Evolutionary conservation across 345 rosid genomes (phyloP).

Genomic region (Populus tremula): DNA sequence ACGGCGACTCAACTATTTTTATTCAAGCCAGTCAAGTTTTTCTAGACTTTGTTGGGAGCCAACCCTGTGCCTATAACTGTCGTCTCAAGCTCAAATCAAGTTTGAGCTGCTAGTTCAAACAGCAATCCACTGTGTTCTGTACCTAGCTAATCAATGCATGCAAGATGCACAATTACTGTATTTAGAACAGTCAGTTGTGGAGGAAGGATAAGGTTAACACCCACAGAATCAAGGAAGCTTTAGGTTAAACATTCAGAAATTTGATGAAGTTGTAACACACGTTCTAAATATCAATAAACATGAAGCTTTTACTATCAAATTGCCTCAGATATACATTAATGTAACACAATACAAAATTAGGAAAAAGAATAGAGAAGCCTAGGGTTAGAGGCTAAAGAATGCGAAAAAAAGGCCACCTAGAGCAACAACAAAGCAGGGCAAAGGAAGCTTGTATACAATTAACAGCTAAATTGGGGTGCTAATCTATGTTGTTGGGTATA

Average conservation of each 20-base stretch:
- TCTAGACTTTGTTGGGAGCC: too few relatives aligned
- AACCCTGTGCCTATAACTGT: too few relatives aligned
- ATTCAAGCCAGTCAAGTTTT: too few relatives aligned
- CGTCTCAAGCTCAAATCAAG: too few relatives aligned
- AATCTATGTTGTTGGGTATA: slow-evolving; percentile 42
- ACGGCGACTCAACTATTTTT: too few relatives aligned
- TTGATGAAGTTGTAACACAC: background rate
- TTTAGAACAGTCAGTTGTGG: too few relatives aligned
- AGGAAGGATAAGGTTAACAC: background rate
- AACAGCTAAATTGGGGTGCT: slow-evolving; percentile 38
- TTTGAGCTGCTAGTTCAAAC: too few relatives aligned
- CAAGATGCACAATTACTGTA: too few relatives aligned
- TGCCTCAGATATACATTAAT: slow-evolving; percentile 57
- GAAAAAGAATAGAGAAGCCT: slow-evolving; percentile 11
- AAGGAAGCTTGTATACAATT: slow-evolving; percentile 42
- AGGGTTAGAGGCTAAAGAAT: slow-evolving; percentile 27
- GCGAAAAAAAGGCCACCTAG: slow-evolving; percentile 21
- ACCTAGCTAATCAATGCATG: too few relatives aligned
- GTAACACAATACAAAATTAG: slow-evolving; percentile 42
- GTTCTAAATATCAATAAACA: slow-evolving; percentile 1
- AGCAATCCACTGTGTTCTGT: too few relatives aligned
- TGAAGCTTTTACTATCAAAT: slow-evolving; percentile 23
- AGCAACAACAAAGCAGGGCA: slow-evolving; percentile 30
- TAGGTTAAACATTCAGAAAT: background rate
- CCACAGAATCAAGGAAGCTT: background rate